phyloP scores from a whole-genome alignment of 768 basidiomycete species.

The Xanthoconium stramineum region DNA sequence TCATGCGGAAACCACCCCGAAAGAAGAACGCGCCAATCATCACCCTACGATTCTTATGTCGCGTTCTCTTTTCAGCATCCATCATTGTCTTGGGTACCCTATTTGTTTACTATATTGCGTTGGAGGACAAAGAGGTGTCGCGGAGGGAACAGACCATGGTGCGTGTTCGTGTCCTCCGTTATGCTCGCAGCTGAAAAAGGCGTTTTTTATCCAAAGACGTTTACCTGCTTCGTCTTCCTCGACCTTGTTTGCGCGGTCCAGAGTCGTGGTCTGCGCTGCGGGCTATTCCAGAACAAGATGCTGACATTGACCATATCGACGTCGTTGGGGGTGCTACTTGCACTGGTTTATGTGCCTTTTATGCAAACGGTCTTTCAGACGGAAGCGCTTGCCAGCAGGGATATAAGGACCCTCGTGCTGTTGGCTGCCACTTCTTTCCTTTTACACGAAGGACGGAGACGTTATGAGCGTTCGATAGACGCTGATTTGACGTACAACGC shows the following conservation, averaged over 20 bases:
- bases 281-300: slow-evolving; percentile 83
- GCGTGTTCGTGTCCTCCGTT: slow-evolving; percentile 25
- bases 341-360: slow-evolving; percentile 84
- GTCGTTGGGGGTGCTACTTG: slow-evolving; percentile 82
- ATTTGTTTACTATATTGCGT: slow-evolving; percentile 80
- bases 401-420: slow-evolving; percentile 66
- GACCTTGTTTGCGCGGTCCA: slow-evolving; percentile 94
- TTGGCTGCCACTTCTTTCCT: slow-evolving; percentile 63
- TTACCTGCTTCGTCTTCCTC: slow-evolving; percentile 95
- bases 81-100: slow-evolving; percentile 89
- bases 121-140: slow-evolving; percentile 76
- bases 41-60: slow-evolving; percentile 61
- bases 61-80: slow-evolving; percentile 90
- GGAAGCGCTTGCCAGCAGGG: slow-evolving; percentile 64
- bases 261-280: slow-evolving; percentile 88
- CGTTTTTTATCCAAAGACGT: slow-evolving; percentile 59
- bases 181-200: not conserved
- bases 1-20: slow-evolving; percentile 92
- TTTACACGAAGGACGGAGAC: slow-evolving; percentile 75
- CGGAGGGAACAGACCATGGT: slow-evolving; percentile 96
- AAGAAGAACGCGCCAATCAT: slow-evolving; percentile 91
- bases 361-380: slow-evolving; percentile 96
- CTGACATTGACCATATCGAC: slow-evolving; percentile 82
- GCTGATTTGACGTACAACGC: slow-evolving; percentile 49
- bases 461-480: slow-evolving; percentile 67